Percentiles rank a stretch among this genome's conserved stretches.
These are phyloP conservation scores for Fusarium sp. DNA, from an alignment of 2,329 filamentous ascomycete species.

Conservation along the genomic window DNA sequence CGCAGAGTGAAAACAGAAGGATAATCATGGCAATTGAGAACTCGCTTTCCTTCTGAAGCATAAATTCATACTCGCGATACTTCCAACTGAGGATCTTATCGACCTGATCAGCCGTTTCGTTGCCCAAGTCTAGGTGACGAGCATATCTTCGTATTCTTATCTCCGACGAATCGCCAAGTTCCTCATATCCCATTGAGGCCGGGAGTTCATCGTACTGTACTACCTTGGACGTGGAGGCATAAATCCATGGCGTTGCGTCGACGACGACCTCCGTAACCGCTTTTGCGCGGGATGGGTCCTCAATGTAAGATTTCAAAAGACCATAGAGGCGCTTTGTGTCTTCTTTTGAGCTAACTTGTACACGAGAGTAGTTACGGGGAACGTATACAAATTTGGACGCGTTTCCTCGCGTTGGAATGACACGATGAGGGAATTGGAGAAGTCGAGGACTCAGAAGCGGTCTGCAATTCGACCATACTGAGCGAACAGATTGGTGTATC, in stretches of 20 bases:
- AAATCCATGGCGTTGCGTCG: not conserved
- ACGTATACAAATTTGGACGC: not conserved
- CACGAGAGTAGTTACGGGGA: not conserved
- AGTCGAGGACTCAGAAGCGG: not conserved
- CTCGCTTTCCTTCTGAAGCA: not conserved
- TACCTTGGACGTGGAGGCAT: rapidly evolving
- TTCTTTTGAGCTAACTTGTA: not conserved
- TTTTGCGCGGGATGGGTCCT: not conserved
- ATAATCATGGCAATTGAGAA: not conserved
- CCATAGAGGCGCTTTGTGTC: not conserved
- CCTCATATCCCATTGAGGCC: not conserved
- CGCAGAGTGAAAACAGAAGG: not conserved
- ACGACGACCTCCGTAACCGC: not conserved
- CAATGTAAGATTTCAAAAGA: not conserved
- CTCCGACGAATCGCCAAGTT: rapidly evolving
- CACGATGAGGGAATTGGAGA: not conserved
- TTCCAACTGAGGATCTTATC: not conserved
- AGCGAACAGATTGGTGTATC: rapidly evolving
- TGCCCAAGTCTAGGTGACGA: rapidly evolving
- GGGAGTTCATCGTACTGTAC: not conserved
- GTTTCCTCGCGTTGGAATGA: not conserved
- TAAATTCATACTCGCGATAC: rapidly evolving
- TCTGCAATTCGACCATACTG: not conserved
- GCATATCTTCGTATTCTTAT: not conserved
- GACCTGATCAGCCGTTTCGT: not conserved